Evolutionary conservation across 2,329 filamentous ascomycete genomes (phyloP), one percentile per base, ranked within the genome.

Genomic region (Pseudonectria buxi): DNA sequence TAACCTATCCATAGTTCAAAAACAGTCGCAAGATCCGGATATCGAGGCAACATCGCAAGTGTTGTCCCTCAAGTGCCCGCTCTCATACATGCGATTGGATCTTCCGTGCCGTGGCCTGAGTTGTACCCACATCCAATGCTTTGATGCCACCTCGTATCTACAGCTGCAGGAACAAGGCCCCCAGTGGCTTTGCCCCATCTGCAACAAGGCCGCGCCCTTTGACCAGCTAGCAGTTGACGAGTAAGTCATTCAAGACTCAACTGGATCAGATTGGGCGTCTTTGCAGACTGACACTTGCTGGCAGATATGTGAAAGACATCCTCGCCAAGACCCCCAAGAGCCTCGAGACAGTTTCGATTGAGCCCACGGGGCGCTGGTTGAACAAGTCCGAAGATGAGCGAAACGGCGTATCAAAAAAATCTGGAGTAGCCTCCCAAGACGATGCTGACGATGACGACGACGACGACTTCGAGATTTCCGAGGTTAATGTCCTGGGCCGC

Each of bases 131-230:
- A 85, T 92, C 16, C 87, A 94, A 56, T 98, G 92, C 57, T 98
- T 96, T 50, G 92, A 98, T 58, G 90, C 85, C 3, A 82, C 78
- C 3, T 94, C 87, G 2, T 98, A 95, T 56, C 71, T 98, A 14
- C 86, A 95, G 51, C 66, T 98, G 18, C 90, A 96, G 57, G 88
- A 96, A 57, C 92, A 98, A 65, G 90, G 87, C 0, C 92, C 92
- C 0, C 94, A 92, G 13, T 98, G 92, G 92, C 72, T 80, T n/a
- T 98, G 92, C 53, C 92, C 92, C 1, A 82, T 95, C 14, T 98
- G 92, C 67, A 90, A 83, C 61, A 94, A 89, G 54, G 64, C 76
- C 1, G 81, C 88, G 2, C 78, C 81, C 0, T 98, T 86, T 58
- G 83, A 90, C 33, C 80, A 76, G 31, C 66, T 98, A 15, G 87